Evolutionary conservation across 2,329 filamentous ascomycete genomes (phyloP).

Genomic region (Fusarium pininemorale): DNA sequence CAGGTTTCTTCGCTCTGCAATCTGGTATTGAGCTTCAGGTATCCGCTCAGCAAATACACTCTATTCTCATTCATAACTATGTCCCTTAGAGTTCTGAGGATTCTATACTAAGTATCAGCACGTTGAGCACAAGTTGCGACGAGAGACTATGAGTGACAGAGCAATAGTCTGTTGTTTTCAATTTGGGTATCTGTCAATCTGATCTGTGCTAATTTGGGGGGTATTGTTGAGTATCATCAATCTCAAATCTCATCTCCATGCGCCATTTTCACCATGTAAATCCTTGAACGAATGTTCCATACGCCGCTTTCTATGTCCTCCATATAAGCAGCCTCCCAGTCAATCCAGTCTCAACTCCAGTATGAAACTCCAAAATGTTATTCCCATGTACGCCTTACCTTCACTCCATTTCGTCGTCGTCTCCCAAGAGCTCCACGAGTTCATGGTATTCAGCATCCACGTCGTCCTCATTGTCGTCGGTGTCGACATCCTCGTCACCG

Average conservation of each 20-base stretch:
- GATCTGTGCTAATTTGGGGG: not conserved
- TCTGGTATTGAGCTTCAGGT: rapidly evolving
- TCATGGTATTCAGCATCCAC: too few relatives aligned
- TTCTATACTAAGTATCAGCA: rapidly evolving
- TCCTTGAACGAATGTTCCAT: too few relatives aligned
- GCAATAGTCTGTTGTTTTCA: not conserved
- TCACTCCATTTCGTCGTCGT: too few relatives aligned
- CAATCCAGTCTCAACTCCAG: too few relatives aligned
- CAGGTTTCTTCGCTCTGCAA: rapidly evolving
- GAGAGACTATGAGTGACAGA: rapidly evolving
- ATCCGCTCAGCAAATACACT: rapidly evolving
- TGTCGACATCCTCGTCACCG: too few relatives aligned
- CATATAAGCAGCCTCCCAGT: too few relatives aligned
- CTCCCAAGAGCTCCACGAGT: too few relatives aligned
- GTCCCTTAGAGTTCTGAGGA: rapidly evolving
- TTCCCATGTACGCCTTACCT: too few relatives aligned
- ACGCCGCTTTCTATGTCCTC: too few relatives aligned
- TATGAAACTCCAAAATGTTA: too few relatives aligned
- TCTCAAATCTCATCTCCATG: not conserved
- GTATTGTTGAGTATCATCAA: not conserved
- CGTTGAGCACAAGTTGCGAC: not conserved
- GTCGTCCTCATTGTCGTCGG: too few relatives aligned
- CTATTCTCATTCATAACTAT: not conserved
- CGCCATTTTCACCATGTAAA: too few relatives aligned
- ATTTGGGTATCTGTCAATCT: not conserved